Evolutionary conservation across 2,329 filamentous ascomycete genomes (phyloP), one percentile per base, ranked within the genome.

Genomic region (Dothiorella sarmentorum): DNA sequence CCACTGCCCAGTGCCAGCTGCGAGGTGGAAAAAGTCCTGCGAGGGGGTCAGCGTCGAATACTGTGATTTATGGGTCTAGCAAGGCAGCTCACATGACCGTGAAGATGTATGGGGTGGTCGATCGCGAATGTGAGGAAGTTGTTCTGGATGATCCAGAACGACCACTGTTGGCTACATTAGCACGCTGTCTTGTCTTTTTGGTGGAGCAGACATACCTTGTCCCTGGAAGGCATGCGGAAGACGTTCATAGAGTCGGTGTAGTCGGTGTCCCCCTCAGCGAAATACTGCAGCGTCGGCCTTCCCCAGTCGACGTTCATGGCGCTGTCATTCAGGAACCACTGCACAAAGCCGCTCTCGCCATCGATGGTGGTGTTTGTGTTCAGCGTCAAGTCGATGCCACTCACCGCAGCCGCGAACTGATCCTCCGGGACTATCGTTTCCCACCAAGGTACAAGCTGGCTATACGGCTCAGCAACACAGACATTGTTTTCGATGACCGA

Each of bases 121-220:
- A 77, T 60, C 2, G 67, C 61, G 22, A 73, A 57, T 22, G 63
- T 20, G 2, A 66, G 60, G 18, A 73, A 55, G 31, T 63, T 24
- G 4, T 69, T 68, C 58, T 80, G 76, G 47, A 81, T 76, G 60
- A 76, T 73, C 77, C 76, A 80, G 61, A 77, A 75, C 27, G 76
- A 77, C 78, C 76, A 79, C 63, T 64, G 20, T 6, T 45, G 7
- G 4, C 13, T 15, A 33, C 1, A n/a, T 20, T 18, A 18, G 18
- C 15, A 33, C n/a, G 15, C 29, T 31, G 13, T 31, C 7, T 7
- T 17, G 33, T n/a, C 15, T 15, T 7, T 7, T 3, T 7, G 7
- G n/a, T n/a, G 11, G 15, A n/a, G 33, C 33, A 15, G 15, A 17
- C 58, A 52, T 61, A 63, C 61, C 18, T 60, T 59, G 11, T 63